Percentiles rank a stretch among this genome's conserved stretches.
phyloP scores from a whole-genome alignment of 257 asterid species.

The Cinchona pubescens region DNA sequence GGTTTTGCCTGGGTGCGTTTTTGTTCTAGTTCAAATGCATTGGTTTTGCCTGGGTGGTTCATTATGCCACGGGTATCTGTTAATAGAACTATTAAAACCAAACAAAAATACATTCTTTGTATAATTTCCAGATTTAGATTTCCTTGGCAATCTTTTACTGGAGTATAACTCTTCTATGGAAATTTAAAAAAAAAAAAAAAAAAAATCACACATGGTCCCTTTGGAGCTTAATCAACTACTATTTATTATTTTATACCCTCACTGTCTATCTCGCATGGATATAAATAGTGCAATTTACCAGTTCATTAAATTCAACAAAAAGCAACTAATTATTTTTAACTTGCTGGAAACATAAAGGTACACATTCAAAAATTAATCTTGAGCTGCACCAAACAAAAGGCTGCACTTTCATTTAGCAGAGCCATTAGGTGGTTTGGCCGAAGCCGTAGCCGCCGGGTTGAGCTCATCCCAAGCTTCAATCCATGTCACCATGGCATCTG shows the following conservation, averaged over 20 bases:
- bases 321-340: not conserved
- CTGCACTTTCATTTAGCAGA: constrained; percentile 17
- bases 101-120: too few relatives aligned
- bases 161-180: not conserved
- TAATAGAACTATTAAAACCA: too few relatives aligned
- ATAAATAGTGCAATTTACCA: constrained; percentile 1
- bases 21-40: too few relatives aligned
- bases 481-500: constrained; percentile 88
- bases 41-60: too few relatives aligned
- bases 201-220: not conserved
- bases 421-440: constrained; percentile 20
- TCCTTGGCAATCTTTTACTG: not conserved
- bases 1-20: not conserved
- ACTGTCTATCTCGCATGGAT: not conserved
- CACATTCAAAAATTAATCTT: not conserved
- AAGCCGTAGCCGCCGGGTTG: constrained; percentile 42
- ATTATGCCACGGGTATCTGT: not conserved
- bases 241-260: constrained; percentile 4
- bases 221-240: not conserved
- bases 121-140: too few relatives aligned
- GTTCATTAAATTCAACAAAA: not conserved
- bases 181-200: not conserved
- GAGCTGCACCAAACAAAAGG: not conserved
- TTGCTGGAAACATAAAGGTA: not conserved
- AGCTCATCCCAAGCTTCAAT: constrained; percentile 91